Evolutionary conservation across 108 stramenopile genomes (phyloP).

Genomic region (Ochromonas danica): DNA sequence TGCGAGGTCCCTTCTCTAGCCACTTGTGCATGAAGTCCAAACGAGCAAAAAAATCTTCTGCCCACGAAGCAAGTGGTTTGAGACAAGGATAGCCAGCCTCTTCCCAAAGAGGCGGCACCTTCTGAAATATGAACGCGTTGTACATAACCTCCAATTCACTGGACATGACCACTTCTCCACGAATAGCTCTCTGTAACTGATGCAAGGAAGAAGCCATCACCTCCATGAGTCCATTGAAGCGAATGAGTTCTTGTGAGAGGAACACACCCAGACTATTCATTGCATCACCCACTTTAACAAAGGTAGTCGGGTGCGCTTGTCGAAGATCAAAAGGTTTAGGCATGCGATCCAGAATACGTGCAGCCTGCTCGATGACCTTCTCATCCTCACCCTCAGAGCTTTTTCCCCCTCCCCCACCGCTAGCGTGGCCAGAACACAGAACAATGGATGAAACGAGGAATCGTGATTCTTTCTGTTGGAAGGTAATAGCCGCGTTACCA

Average conservation of each 20-base stretch:
- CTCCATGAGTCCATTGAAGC: constrained; percentile 54
- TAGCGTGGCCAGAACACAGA: constrained; percentile 38
- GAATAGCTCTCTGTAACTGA: constrained; percentile 55
- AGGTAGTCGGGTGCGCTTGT: constrained; percentile 44
- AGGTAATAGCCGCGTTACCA: constrained; percentile 57
- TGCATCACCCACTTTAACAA: constrained; percentile 53
- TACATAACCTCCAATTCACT: constrained; percentile 59
- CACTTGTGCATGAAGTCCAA: constrained; percentile 47
- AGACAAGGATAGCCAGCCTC: constrained; percentile 60
- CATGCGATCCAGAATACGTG: constrained; percentile 41
- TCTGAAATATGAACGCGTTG: constrained; percentile 54
- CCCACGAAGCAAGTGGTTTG: constrained; percentile 57
- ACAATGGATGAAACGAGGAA: constrained; percentile 38
- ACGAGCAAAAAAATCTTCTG: constrained; percentile 52
- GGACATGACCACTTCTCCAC: constrained; percentile 59
- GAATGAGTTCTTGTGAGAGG: constrained; percentile 52
- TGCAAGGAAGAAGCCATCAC: constrained; percentile 47
- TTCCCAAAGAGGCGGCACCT: constrained; percentile 55
- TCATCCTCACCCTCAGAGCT: constrained; percentile 34
- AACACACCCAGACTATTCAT: constrained; percentile 59
- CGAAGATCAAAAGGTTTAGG: constrained; percentile 42
- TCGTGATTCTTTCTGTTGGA: constrained; percentile 57
- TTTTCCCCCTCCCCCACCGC: constrained; percentile 47
- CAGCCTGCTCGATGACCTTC: constrained; percentile 45
- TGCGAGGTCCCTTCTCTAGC: constrained; percentile 53